Percentiles rank a stretch among this genome's conserved stretches.
Conservation (phyloP, 1,139 yeast genomes). For the Williopsis jadinii region DNA sequence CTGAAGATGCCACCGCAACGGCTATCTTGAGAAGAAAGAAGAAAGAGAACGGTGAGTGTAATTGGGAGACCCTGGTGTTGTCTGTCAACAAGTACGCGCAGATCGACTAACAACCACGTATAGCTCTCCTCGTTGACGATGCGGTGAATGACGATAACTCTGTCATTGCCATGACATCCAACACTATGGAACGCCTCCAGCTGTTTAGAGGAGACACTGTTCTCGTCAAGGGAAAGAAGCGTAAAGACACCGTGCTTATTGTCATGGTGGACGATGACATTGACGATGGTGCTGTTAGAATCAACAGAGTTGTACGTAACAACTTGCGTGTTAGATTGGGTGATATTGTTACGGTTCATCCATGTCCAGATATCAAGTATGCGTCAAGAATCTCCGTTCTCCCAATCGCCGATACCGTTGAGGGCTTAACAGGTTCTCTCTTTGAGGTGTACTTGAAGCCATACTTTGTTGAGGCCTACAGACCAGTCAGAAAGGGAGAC, state of each 20-base stretch:
- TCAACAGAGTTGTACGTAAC: conserved; percentile 94
- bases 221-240: conserved; percentile 93
- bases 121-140: conserved; percentile 82
- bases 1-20: conserved; percentile 89
- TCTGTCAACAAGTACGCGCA: neutral
- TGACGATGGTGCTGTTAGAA: conserved; percentile 91
- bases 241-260: conserved; percentile 96
- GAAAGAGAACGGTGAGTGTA: conserved; percentile 61
- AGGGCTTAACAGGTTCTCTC: conserved; percentile 95
- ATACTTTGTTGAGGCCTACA: conserved; percentile 95
- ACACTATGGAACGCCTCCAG: conserved; percentile 92
- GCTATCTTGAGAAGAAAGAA: conserved; percentile 96
- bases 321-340: conserved; percentile 92
- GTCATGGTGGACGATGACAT: conserved; percentile 95
- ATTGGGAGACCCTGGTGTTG: too few relatives aligned
- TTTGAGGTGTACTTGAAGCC: conserved; percentile 97
- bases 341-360: conserved; percentile 83
- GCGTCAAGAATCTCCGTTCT: conserved; percentile 89
- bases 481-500: conserved; percentile 98
- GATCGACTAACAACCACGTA: conserved; percentile 18
- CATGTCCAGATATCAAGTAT: conserved; percentile 97
- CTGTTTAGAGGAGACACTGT: conserved; percentile 98
- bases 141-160: conserved; percentile 97
- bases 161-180: conserved; percentile 88
- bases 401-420: conserved; percentile 97